Conservation (phyloP, 768 basidiomycete species). For the Boletus rubescentipes region DNA sequence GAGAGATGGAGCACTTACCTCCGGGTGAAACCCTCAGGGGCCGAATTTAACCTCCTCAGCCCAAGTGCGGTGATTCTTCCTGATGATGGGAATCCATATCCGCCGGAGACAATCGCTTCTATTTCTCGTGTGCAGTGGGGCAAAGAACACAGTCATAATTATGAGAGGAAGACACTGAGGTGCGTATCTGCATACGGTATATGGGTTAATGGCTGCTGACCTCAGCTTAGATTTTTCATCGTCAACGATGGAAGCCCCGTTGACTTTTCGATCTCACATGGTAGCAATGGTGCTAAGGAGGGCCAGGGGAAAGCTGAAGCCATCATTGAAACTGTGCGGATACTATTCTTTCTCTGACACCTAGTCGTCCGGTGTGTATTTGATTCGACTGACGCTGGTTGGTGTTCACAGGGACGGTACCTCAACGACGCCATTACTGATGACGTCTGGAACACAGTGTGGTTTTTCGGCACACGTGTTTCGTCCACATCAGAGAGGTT, state of each 20-base stretch:
- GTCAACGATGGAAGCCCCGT: slow-evolving; percentile 1
- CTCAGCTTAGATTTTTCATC: background rate
- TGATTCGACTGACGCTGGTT: background rate
- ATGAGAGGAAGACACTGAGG: too few relatives aligned
- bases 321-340: background rate
- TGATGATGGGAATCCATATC: slow-evolving; percentile 1
- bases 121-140: background rate
- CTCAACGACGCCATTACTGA: background rate
- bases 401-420: background rate
- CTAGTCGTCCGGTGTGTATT: too few relatives aligned
- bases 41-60: slow-evolving; percentile 3
- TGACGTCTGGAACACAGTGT: slow-evolving; percentile 4
- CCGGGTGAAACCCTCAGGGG: slow-evolving; percentile 1
- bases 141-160: background rate
- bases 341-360: too few relatives aligned
- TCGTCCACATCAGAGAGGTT: background rate
- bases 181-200: background rate
- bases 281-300: background rate
- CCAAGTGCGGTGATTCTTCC: background rate
- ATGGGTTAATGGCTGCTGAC: background rate
- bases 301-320: slow-evolving; percentile 1
- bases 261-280: slow-evolving; percentile 5
- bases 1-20: too few relatives aligned
- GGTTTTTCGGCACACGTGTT: background rate
- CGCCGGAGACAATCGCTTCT: background rate